A percentile compares a stretch with the other conserved stretches of the same genome.
phyloP scores from a whole-genome alignment of 176 grass and related monocot genomes.

The Otatea glauca region DNA sequence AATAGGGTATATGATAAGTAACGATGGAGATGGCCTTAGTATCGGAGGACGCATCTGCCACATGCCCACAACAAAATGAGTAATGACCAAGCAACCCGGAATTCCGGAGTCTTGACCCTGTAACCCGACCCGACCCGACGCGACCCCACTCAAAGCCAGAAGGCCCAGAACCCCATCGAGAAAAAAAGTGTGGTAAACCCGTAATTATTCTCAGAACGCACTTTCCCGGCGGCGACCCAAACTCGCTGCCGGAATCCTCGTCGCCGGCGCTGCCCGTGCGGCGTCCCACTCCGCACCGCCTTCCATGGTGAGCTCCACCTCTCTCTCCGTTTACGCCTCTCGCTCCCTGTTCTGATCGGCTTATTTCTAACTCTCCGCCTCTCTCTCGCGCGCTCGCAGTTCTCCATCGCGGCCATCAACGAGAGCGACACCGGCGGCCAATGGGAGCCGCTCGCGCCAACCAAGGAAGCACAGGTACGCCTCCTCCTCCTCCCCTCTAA shows the following conservation, averaged over 20 bases:
- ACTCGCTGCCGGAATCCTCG: conserved; percentile 37
- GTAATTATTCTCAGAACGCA: background rate
- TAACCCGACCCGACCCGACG: no score
- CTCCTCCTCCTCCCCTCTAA: background rate
- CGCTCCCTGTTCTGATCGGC: background rate
- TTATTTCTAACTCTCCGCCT: conserved; percentile 1
- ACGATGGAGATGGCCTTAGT: no score
- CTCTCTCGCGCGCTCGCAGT: conserved; percentile 46
- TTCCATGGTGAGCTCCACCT: conserved; percentile 54
- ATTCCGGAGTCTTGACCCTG: no score
- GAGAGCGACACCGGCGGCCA: conserved; percentile 66
- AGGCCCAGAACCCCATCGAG: background rate
- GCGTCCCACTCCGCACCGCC: background rate
- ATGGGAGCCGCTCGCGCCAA: conserved; percentile 93
- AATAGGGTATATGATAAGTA: no score
- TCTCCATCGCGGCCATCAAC: conserved; percentile 98
- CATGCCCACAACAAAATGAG: no score
- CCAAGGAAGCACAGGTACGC: conserved; percentile 89
- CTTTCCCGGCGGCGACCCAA: conserved; percentile 32
- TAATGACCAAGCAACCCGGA: no score
- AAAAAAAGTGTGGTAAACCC: background rate
- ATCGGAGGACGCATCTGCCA: no score
- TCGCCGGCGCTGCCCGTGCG: conserved; percentile 32
- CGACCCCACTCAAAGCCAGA: background rate
- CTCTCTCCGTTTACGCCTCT: background rate